Evolutionary conservation across 345 rosid species (phyloP).

Genomic region (Lepidium didymum): DNA sequence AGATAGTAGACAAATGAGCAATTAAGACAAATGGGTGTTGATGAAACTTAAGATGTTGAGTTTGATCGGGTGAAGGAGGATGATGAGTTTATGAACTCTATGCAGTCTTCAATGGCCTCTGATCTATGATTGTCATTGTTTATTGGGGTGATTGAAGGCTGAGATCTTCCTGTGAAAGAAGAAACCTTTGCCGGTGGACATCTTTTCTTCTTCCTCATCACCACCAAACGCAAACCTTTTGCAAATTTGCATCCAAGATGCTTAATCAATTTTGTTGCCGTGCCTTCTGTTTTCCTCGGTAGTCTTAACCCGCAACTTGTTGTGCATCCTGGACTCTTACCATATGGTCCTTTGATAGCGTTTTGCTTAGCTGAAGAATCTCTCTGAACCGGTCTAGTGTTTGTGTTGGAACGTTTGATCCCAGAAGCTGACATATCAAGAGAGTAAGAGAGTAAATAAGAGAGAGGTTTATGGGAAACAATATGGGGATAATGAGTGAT

Average conservation of each 20-base stretch:
- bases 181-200: slow-evolving; percentile 27
- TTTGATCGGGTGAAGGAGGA: slow-evolving; percentile 53
- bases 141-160: slow-evolving; percentile 34
- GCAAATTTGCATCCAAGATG: slow-evolving; percentile 43
- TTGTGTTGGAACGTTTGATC: slow-evolving; percentile 11
- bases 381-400: not conserved
- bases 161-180: slow-evolving; percentile 37
- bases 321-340: slow-evolving; percentile 23
- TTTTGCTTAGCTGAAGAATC: slow-evolving; percentile 2
- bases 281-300: slow-evolving; percentile 34
- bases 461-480: slow-evolving; percentile 4
- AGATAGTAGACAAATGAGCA: not conserved
- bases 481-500: slow-evolving; percentile 8
- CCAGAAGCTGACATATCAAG: slow-evolving; percentile 34
- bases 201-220: slow-evolving; percentile 34
- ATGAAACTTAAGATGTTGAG: slow-evolving; percentile 29
- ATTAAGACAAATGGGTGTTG: not conserved
- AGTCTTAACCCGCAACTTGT: slow-evolving; percentile 43
- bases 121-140: slow-evolving; percentile 45
- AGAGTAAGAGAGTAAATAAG: not conserved
- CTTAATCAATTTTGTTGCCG: slow-evolving; percentile 42
- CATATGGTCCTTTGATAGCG: slow-evolving; percentile 5
- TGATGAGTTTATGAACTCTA: slow-evolving; percentile 70
- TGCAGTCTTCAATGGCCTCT: slow-evolving; percentile 80
- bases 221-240: slow-evolving; percentile 39